Base-by-base conservation (phyloP, 2,329 filamentous ascomycete species). In the Nigrospora osmanthi region DNA sequence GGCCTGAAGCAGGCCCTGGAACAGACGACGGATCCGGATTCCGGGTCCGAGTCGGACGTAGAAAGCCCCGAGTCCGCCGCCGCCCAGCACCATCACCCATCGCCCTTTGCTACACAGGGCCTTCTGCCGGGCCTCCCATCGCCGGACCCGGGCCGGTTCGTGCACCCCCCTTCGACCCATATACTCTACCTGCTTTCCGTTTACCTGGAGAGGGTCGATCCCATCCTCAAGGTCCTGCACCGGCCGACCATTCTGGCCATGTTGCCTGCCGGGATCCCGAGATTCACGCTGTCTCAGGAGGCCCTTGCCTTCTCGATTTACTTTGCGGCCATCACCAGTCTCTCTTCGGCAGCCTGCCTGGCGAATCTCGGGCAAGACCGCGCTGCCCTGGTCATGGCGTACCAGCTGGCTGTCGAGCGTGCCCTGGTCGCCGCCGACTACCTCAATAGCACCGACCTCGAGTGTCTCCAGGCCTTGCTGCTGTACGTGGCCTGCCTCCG, bases 141-240 rank as follows among this genome's bases (percentile, higher is more conserved):
- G 35, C 33, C 43, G 35, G 45, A 45, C 35, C 44, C 19, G 11
- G 35, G 11, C 30, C 49, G 28, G 16, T 37, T 52, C n/a, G 30
- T 49, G 2, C 69, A 72, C 34, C 69, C 69, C 19, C 47, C 60
- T 2, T 58, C 62, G 2, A 56, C 65, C 16, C 63, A 65, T 38
- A 65, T 71, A 42, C 54, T 58, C 17, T 60, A 57, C 28, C 56
- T 72, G 13, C 60, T 62, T 42, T 45, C 53, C 1, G 57, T 58
- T 11, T 72, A 64, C 51, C 64, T 63, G 42, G 53, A 55, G 31
- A 71, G 68, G 28, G 65, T 71, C 15, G 69, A 72, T 36, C 62
- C 67, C 40, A 57, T 70, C 32, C 54, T 72, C 47, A 72, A 72
- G 52, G 60, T 72, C 31, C 48, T 72, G 5, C 69, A 72, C 49